Evolutionary conservation across 2,329 filamentous ascomycete genomes (phyloP), one percentile per base, ranked within the genome.

Genomic region (Xylaria sp.): DNA sequence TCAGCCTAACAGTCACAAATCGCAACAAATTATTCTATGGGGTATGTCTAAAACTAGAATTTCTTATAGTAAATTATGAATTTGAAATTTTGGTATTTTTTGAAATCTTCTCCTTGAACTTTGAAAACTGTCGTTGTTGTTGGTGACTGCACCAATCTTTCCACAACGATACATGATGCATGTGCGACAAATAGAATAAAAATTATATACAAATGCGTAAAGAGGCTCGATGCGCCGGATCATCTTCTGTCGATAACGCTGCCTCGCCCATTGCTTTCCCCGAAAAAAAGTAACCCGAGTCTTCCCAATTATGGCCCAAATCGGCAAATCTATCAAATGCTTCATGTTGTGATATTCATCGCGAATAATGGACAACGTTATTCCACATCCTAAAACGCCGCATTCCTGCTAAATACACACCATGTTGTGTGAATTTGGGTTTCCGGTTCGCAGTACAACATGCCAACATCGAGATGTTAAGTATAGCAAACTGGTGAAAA

Each of bases 181-280:
- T 33, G 60, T 25, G 51, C 58, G 59, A 62, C 61, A 63, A 40
- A 60, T 59, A 65, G 61, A 61, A 60, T 54, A 60, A 67, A 68
- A 63, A 59, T 60, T 71, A 72, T 71, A 71, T 71, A 72, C 70
- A 72, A 69, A 60, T 71, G 64, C 66, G 65, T 58, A 58, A 68
- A 31, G 54, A 65, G 58, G 59, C 49, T 44, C 54, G 57, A 54
- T 63, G 35, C 44, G 63, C 51, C 43, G 48, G 29, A 52, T 57
- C 55, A 43, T 59, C 54, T 51, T 48, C 52, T 31, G 27, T 52
- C 43, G 52, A 35, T 41, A 31, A 58, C 58, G 52, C 56, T 49
- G 31, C 53, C 38, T 46, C 27, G 44, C 33, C 35, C 33, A 25
- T 27, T 44, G 53, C 51, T 44, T 48, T 44, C 27, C 33, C 7